Percentiles rank a stretch among this genome's conserved stretches.
These are phyloP conservation scores for Schizosaccharomyces cryophilus DNA, from an alignment of 805 yeast species.

Conservation along the genomic window DNA sequence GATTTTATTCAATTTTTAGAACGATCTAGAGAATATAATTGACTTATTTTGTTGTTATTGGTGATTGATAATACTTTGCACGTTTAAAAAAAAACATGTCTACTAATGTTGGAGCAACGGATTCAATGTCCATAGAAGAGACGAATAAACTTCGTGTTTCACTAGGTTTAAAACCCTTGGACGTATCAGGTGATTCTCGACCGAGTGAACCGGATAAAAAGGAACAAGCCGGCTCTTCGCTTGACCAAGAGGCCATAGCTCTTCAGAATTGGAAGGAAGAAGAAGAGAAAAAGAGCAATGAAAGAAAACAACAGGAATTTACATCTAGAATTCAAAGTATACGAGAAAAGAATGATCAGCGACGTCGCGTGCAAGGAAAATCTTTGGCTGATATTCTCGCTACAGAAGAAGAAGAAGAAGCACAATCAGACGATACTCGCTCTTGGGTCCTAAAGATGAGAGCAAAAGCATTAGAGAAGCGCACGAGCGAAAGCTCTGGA, in stretches of 20 bases:
- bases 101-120: slow-evolving; percentile 7
- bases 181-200: neutral
- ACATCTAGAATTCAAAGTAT: slow-evolving; percentile 9
- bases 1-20: too few species aligned
- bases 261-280: slow-evolving; percentile 14
- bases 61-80: too few species aligned
- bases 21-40: too few species aligned
- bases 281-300: slow-evolving; percentile 15
- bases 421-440: slow-evolving; percentile 10
- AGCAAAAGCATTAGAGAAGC: neutral
- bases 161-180: slow-evolving; percentile 9
- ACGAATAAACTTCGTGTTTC: slow-evolving; percentile 29
- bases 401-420: slow-evolving; percentile 12
- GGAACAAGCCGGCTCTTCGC: neutral
- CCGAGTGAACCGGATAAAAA: neutral
- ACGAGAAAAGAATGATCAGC: slow-evolving; percentile 9
- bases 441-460: neutral
- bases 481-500: neutral
- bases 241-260: slow-evolving; percentile 18
- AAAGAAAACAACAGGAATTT: slow-evolving; percentile 11
- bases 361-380: neutral
- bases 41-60: too few species aligned
- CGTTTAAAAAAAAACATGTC: neutral
- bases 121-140: slow-evolving; percentile 21
- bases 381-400: slow-evolving; percentile 11